These are phyloP conservation scores for Coriaria nepalensis DNA, from an alignment of 306 rosid genomes.

Conservation along the genomic window DNA sequence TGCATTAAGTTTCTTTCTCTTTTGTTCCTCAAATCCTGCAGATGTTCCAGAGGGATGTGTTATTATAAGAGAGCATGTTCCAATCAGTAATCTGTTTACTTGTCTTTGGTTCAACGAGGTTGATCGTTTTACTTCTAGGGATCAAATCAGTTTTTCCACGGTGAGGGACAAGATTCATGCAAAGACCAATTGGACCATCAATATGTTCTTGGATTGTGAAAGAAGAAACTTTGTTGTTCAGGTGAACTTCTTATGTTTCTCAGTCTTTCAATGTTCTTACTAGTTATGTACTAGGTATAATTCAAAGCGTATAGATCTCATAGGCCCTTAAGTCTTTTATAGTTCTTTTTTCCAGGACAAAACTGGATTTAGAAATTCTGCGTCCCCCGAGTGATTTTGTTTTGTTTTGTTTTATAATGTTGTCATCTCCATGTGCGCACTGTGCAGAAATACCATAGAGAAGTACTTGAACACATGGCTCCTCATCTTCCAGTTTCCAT, in stretches of 20 bases:
- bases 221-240: conserved; percentile 82
- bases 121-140: conserved; percentile 94
- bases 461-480: conserved; percentile 29
- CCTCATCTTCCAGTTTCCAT: conserved; percentile 19
- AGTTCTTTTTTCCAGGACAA: no score
- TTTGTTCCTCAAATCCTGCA: conserved; percentile 17
- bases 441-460: conserved; percentile 78
- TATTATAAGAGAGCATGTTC: conserved; percentile 73
- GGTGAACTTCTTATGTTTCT: conserved; percentile 27
- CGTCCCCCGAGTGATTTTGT: neutral
- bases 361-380: no score
- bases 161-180: conserved; percentile 60
- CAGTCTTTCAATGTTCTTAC: neutral
- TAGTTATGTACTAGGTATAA: neutral
- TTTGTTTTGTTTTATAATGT: neutral
- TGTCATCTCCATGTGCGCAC: conserved; percentile 1
- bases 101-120: conserved; percentile 99
- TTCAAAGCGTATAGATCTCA: neutral
- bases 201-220: conserved; percentile 90
- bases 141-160: conserved; percentile 74
- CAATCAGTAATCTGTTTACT: conserved; percentile 77
- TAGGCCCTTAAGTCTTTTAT: neutral
- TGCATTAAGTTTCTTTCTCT: conserved; percentile 1
- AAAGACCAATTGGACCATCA: conserved; percentile 49
- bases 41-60: conserved; percentile 99